Conservation (phyloP, 306 rosid species). For the Prunus mongolica region DNA sequence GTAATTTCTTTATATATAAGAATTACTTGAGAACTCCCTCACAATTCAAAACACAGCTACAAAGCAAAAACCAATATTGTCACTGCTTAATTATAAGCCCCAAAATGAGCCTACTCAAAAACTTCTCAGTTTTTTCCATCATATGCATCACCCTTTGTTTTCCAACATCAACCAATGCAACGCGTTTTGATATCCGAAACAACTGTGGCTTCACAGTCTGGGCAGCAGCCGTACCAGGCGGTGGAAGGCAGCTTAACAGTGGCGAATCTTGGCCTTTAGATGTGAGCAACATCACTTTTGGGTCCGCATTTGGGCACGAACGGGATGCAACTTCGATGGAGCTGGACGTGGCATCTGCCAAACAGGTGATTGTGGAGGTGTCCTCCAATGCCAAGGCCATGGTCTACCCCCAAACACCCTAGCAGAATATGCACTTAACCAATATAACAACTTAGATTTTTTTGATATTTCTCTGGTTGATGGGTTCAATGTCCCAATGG, state of each 20-base stretch:
- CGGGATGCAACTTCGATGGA: constrained; percentile 12
- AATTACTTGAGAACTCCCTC: too few species aligned
- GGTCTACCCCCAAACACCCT: constrained; percentile 26
- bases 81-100: too few species aligned
- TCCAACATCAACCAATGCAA: constrained; percentile 12
- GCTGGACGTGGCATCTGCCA: constrained; percentile 8
- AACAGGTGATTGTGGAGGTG: constrained; percentile 28
- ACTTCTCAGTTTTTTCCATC: background rate
- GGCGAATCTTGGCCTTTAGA: constrained; percentile 8
- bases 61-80: too few species aligned
- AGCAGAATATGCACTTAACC: constrained; percentile 13
- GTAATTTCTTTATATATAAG: too few species aligned
- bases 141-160: background rate
- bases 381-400: constrained; percentile 15
- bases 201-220: constrained; percentile 18
- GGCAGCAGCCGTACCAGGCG: constrained; percentile 13
- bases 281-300: background rate
- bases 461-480: constrained; percentile 18
- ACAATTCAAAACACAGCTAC: too few species aligned
- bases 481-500: constrained; percentile 36
- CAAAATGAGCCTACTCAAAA: background rate
- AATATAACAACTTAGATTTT: constrained; percentile 8
- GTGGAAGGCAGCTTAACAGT: background rate
- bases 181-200: constrained; percentile 23
- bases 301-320: constrained; percentile 10